phyloP scores from a whole-genome alignment of 176 grass and related monocot genomes.

The Stipa capillata region DNA sequence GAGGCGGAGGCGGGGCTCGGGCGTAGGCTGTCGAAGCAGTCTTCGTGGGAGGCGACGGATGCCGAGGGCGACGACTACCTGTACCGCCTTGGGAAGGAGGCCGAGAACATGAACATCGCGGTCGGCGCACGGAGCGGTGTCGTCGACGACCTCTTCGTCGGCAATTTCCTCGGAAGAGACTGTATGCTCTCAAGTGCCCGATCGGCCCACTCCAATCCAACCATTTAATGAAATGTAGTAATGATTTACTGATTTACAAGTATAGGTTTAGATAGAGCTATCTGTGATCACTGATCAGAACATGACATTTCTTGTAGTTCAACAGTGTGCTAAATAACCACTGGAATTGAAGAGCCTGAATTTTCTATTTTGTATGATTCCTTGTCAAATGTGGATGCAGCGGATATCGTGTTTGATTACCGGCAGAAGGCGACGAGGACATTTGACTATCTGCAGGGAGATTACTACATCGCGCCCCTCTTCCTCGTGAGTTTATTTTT shows the following conservation, averaged over 20 bases:
- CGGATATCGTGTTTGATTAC: conserved; percentile 95
- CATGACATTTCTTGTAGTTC: neutral
- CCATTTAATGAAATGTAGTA: neutral
- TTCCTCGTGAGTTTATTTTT: conserved; percentile 68
- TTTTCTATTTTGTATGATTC: neutral
- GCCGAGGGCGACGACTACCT: conserved; percentile 71
- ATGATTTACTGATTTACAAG: too few species aligned
- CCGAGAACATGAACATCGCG: conserved; percentile 83
- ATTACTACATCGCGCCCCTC: conserved; percentile 84
- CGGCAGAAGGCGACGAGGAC: conserved; percentile 84
- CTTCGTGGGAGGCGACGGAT: conserved; percentile 74
- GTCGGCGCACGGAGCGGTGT: conserved; percentile 66
- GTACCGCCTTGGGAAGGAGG: conserved; percentile 74
- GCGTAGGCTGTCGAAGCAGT: conserved; percentile 49
- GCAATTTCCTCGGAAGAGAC: conserved; percentile 79
- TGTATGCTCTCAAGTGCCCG: conserved; percentile 4
- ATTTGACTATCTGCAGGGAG: conserved; percentile 80
- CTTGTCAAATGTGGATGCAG: conserved; percentile 35
- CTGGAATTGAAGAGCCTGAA: neutral
- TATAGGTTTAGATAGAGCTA: neutral
- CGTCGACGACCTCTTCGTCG: conserved; percentile 80
- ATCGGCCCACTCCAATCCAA: neutral
- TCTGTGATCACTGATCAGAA: neutral
- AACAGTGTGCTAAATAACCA: neutral
- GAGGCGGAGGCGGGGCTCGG: neutral